Conservation (phyloP, 805 yeast species). For the Myxozyma kluyveri region DNA sequence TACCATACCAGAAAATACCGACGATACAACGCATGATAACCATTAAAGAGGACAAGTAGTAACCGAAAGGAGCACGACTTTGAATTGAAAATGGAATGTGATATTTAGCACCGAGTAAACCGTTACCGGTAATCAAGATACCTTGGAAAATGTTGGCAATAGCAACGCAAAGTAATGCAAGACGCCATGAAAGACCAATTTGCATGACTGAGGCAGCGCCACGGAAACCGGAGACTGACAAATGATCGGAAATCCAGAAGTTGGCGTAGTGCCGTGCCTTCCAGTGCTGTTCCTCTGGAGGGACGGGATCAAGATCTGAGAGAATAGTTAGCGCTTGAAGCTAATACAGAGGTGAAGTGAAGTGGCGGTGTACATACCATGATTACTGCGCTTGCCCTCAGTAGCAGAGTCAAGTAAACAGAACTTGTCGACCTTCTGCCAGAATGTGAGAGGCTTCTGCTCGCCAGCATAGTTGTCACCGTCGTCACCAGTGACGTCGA, state of each 20-base stretch:
- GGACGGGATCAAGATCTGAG: constrained; percentile 23
- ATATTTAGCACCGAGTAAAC: constrained; percentile 48
- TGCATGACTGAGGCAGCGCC: constrained; percentile 45
- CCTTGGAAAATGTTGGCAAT: constrained; percentile 46
- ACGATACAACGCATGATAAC: constrained; percentile 82
- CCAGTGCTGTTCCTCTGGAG: constrained; percentile 23
- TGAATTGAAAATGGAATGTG: constrained; percentile 70
- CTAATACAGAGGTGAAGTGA: background rate
- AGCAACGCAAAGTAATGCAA: constrained; percentile 46
- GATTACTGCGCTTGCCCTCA: constrained; percentile 21
- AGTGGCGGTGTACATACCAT: constrained; percentile 9
- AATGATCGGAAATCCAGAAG: constrained; percentile 32
- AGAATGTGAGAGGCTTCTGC: constrained; percentile 12
- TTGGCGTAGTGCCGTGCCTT: constrained; percentile 32
- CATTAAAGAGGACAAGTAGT: constrained; percentile 76
- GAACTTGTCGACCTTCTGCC: constrained; percentile 19
- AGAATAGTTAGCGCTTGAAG: background rate
- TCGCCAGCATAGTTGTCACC: background rate
- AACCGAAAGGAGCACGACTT: constrained; percentile 77
- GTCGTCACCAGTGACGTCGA: background rate
- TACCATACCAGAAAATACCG: constrained; percentile 86
- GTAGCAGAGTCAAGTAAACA: constrained; percentile 22
- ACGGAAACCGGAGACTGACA: constrained; percentile 45
- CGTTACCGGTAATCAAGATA: constrained; percentile 44
- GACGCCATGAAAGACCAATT: constrained; percentile 46